A percentile compares a stretch with the other conserved stretches of the same genome.
Conservation (phyloP, 805 yeast genomes). For the Starmerella etchellsii region DNA sequence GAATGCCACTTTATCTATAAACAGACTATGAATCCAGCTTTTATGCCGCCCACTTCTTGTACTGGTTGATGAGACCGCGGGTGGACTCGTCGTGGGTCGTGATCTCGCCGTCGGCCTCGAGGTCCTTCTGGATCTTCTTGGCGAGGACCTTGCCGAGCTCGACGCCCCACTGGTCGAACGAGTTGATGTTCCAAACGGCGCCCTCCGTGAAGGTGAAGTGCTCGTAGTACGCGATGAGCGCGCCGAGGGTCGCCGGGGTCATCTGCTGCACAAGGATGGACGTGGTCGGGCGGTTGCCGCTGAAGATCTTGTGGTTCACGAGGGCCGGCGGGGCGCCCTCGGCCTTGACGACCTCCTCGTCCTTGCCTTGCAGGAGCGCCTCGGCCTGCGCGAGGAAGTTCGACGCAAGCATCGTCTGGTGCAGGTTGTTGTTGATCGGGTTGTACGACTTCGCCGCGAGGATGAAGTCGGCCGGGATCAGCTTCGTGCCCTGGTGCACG, state of each 20-base stretch:
- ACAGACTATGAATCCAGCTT: too few species aligned
- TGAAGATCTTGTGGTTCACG: constrained; percentile 90
- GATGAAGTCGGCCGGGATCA: constrained; percentile 94
- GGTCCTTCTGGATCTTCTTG: constrained; percentile 84
- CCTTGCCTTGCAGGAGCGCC: constrained; percentile 93
- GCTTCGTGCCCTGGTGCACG: constrained; percentile 97
- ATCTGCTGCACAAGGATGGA: constrained; percentile 90
- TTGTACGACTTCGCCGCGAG: constrained; percentile 95
- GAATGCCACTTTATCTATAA: too few species aligned
- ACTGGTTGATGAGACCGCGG: constrained; percentile 84
- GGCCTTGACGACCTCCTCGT: constrained; percentile 57
- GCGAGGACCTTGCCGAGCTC: constrained; percentile 97
- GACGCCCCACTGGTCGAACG: constrained; percentile 99
- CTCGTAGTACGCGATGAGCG: constrained; percentile 95
- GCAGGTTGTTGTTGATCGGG: constrained; percentile 87
- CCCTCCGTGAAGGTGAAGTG: constrained; percentile 96
- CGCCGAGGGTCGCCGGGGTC: constrained; percentile 92
- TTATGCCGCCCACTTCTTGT: constrained; percentile 60
- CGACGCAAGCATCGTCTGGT: constrained; percentile 97
- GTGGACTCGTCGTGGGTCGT: constrained; percentile 80
- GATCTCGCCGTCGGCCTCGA: constrained; percentile 47
- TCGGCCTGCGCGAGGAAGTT: constrained; percentile 98
- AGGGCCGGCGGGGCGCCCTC: constrained; percentile 82
- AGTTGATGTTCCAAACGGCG: constrained; percentile 98
- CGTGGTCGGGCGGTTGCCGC: constrained; percentile 98